phyloP scores from a whole-genome alignment of 1,284 basidiomycete species.

The Wallemia hederae region DNA sequence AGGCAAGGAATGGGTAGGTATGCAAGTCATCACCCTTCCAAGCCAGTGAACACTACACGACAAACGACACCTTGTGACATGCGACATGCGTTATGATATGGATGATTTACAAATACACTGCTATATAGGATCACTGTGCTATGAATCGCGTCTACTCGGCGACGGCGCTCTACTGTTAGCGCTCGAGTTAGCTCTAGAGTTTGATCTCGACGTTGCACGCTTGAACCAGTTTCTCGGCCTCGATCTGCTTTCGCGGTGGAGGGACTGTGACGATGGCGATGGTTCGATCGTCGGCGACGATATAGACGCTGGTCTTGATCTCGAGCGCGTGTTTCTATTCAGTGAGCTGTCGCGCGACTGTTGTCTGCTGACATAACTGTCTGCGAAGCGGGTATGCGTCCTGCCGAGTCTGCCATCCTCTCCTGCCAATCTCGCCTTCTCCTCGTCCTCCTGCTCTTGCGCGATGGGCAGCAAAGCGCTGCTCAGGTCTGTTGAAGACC shows the following conservation, averaged over 20 bases:
- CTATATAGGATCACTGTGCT: no score
- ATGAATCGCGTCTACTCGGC: not conserved
- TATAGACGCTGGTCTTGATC: not conserved
- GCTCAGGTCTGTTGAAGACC: not conserved
- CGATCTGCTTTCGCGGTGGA: not conserved
- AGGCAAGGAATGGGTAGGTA: constrained; percentile 3
- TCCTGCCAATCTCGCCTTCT: not conserved
- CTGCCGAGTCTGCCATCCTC: not conserved
- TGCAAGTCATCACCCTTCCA: not conserved
- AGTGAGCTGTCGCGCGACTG: not conserved
- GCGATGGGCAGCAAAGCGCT: not conserved
- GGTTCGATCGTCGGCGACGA: not conserved
- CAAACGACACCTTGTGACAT: not conserved
- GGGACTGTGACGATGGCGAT: not conserved
- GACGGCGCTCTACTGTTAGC: not conserved
- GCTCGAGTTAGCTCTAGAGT: not conserved
- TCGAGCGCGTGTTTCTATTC: not conserved
- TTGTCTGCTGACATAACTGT: not conserved
- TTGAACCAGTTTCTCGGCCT: not conserved
- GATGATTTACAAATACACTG: not conserved
- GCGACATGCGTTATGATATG: not conserved
- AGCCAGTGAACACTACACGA: not conserved
- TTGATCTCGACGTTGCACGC: not conserved
- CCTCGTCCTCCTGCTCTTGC: not conserved
- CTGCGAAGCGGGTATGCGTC: not conserved